phyloP scores from a whole-genome alignment of 192 early-diverging fungal species.

The Umbelopsis ramanniana region DNA sequence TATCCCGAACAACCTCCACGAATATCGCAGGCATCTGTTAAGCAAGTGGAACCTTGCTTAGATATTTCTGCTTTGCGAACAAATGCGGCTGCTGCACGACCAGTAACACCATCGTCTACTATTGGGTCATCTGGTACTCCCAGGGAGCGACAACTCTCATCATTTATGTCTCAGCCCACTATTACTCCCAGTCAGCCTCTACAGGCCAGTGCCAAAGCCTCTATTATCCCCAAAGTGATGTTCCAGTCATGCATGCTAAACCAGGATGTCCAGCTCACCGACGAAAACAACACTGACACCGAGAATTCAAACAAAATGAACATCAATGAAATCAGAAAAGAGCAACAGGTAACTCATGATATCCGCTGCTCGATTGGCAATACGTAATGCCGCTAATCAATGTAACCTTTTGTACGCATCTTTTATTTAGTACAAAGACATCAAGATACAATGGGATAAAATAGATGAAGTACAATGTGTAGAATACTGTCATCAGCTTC shows the following conservation, averaged over 20 bases:
- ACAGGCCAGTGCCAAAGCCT: background rate
- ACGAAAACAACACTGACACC: background rate
- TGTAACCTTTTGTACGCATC: background rate
- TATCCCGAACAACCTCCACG: constrained; percentile 15
- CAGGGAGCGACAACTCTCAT: background rate
- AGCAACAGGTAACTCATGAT: background rate
- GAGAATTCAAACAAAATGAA: constrained; percentile 9
- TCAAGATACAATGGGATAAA: constrained; percentile 14
- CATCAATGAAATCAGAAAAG: constrained; percentile 17
- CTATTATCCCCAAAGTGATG: constrained; percentile 2
- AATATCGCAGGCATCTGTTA: background rate
- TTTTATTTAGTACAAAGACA: constrained; percentile 9
- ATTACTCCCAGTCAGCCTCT: background rate
- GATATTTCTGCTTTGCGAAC: constrained; percentile 1
- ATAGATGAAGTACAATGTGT: constrained; percentile 17
- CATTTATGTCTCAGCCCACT: constrained; percentile 4
- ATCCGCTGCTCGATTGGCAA: background rate
- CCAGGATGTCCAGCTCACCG: constrained; percentile 1
- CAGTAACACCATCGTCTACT: background rate
- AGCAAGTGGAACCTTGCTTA: constrained; percentile 19
- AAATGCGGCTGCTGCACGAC: background rate
- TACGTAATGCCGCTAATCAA: background rate
- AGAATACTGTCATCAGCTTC: constrained; percentile 2
- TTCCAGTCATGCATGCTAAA: constrained; percentile 20
- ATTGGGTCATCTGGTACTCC: background rate